Evolutionary conservation across 2,329 filamentous ascomycete species (phyloP), one percentile per base, ranked within the genome.

Genomic region (Fusarium aywerte): DNA sequence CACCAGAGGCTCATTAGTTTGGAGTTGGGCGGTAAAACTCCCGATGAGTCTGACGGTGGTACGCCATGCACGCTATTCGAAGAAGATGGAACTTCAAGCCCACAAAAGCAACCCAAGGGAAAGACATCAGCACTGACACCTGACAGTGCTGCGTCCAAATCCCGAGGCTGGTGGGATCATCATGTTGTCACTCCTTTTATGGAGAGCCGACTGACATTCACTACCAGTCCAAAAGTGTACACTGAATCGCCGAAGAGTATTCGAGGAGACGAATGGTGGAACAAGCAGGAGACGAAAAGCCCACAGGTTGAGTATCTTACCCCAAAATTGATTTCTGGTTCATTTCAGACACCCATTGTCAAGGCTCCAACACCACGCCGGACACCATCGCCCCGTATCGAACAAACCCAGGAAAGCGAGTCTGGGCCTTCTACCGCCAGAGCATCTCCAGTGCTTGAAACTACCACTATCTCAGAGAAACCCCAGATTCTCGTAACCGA

Each of bases 121-220:
- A 81, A 79, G 50, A 77, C 75, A 9, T 72, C 76, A 10, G 73
- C 75, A 44, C 47, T 80, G 67, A 77, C 80, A 39, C 76, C 82
- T 42, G 76, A 82, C 45, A 86, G 85, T 38, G 86, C 85, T 27
- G 84, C 81, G 39, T 84, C 86, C 12, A 84, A 83, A 55, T 90
- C 89, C 25, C 83, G 84, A 61, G 91, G 91, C 20, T 93, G 91
- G 90, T 93, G 91, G 91, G 91, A 92, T 71, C 84, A 92, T 71
- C 84, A 91, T 67, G 87, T 93, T 55, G 89, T 86, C 9, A 91
- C 90, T 2, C 91, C 91, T 0, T 93, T 93, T 71, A 71, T 78
- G 16, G 81, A 84, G 72, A 83, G 69, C 71, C 77, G 69, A 48
- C 70, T 79, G 15, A 83, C 81, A 35, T 82, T 84, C 44, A 69